Evolutionary conservation across 352 stramenopile species (phyloP).

Genomic region (Phytopythium cucurbitacearum): DNA sequence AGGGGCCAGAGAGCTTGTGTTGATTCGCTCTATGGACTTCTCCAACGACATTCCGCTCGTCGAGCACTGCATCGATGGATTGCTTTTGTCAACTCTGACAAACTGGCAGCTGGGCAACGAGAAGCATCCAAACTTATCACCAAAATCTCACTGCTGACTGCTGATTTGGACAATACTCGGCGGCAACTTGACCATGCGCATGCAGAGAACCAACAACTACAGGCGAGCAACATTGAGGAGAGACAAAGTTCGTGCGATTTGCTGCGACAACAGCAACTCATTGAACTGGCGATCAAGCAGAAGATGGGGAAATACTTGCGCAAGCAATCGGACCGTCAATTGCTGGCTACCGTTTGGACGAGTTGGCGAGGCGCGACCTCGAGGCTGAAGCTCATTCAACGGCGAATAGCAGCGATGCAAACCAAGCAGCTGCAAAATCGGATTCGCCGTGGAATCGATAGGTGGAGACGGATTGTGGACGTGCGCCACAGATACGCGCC

Average conservation of each 20-base stretch:
- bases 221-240: background rate
- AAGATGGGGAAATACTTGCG: slow-evolving; percentile 27
- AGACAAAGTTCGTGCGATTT: background rate
- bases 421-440: slow-evolving; percentile 9
- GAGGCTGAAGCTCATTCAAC: slow-evolving; percentile 4
- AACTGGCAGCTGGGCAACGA: background rate
- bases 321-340: slow-evolving; percentile 28
- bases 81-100: too few species aligned
- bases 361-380: slow-evolving; percentile 10
- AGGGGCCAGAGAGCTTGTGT: too few species aligned
- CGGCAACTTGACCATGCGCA: background rate
- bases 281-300: slow-evolving; percentile 18
- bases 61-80: too few species aligned
- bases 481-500: background rate
- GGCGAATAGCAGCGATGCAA: slow-evolving; percentile 4
- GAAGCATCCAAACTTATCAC: background rate
- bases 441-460: background rate
- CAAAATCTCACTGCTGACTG: background rate
- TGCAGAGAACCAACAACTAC: background rate
- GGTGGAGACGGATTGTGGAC: background rate
- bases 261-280: background rate
- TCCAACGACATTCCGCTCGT: too few species aligned
- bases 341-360: slow-evolving; percentile 10
- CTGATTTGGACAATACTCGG: background rate
- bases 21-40: too few species aligned